These are phyloP conservation scores for Cryptococcus hybrid DNA, from an alignment of 1,284 basidiomycete species.

Conservation along the genomic window DNA sequence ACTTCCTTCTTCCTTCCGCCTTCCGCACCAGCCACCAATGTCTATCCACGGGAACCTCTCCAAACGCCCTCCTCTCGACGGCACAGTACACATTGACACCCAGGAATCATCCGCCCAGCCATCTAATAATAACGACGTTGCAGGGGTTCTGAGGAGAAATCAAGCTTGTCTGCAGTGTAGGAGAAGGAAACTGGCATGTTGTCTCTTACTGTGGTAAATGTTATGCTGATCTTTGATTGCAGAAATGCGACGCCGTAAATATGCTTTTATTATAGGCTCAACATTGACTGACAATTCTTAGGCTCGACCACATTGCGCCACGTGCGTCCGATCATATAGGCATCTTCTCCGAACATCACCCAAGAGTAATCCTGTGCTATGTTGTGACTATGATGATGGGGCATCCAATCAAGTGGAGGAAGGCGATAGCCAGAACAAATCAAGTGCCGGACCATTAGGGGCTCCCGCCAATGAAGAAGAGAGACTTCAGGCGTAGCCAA, in stretches of 20 bases:
- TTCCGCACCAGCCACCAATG: too few species aligned
- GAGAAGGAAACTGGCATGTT: conserved; percentile 30
- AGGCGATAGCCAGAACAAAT: neutral
- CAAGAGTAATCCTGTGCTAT: conserved; percentile 32
- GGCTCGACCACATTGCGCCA: conserved; percentile 45
- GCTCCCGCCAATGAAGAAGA: conserved; percentile 18
- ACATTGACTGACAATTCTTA: neutral
- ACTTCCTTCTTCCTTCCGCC: neutral
- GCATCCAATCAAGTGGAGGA: neutral
- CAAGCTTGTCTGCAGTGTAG: conserved; percentile 39
- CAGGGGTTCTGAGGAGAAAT: conserved; percentile 33
- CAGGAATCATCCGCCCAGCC: neutral
- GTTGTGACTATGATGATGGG: conserved; percentile 45
- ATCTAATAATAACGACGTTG: conserved; percentile 19
- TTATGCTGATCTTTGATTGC: neutral
- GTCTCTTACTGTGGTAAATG: neutral
- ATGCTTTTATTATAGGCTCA: conserved; percentile 4
- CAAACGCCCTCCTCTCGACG: neutral
- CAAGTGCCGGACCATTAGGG: neutral
- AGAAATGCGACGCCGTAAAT: conserved; percentile 46
- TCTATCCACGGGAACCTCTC: neutral
- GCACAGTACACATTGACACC: conserved; percentile 12
- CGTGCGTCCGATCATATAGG: conserved; percentile 45
- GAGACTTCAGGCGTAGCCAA: neutral
- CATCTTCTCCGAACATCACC: conserved; percentile 41